Evolutionary conservation across 768 basidiomycete species (phyloP), one percentile per base, ranked within the genome.

Genomic region (Termitomyces sp.): DNA sequence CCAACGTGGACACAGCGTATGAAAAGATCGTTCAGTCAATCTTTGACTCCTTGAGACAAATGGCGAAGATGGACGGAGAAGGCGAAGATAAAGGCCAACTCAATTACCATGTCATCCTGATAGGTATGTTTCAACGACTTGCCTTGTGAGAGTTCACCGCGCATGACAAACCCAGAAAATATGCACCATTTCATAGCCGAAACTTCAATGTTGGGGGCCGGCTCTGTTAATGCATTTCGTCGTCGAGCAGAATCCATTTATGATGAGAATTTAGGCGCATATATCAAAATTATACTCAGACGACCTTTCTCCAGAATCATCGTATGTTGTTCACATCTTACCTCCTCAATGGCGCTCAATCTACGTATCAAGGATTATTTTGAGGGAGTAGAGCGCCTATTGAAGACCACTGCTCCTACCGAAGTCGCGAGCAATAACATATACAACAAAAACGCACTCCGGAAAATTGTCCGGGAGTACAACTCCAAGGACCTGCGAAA

Each of bases 61-160:
- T 98, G 84, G 96, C 95, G 11, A 98, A 97, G 70, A 75, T 96
- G 79, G 90, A 95, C 56, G 91, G 92, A 0, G 92, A 92, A 55
- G 90, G 84, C 0, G 96, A 98, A 67, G 95, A 95, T 70, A 98
- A 98, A 71, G 95, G 95, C 0, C 94, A 96, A 67, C 80, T 98
- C 52, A 98, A 98, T 70, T 97, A 93, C 62, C 94, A 97, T 68
- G 92, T 98, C 63, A 89, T 96, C 65, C 78, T 98, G 59, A 89
- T 98, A 56, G 96, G 96, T 95, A 65, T 65, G 89, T 71, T 34
- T 5, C 41, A 8, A 47, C 37, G 19, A 19, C 41, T 17, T 37
- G n/a, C 25, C 29, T n/a, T 59, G 4, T 43, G 17, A 40, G 46
- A 14, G 21, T 14, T 42, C 7, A 23, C 17, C 16, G 46, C n/a